Base-by-base conservation (phyloP, 2,329 filamentous ascomycete genomes). In the Colletotrichum chrysophilum region DNA sequence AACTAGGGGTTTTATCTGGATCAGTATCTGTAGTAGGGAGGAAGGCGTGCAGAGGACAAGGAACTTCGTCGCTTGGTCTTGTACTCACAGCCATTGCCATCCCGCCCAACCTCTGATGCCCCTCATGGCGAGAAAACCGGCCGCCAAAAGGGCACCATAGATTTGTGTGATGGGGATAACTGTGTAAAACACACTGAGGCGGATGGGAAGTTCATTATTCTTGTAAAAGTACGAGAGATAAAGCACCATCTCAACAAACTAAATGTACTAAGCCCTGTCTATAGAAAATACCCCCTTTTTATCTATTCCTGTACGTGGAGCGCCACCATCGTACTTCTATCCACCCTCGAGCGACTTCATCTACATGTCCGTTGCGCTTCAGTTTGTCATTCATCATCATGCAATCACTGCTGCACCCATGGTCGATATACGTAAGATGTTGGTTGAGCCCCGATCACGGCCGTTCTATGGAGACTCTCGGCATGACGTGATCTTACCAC, bases 151-250 rank as follows among this genome's bases (percentile, higher is more conserved):
- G 16, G 91, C 89, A 0, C 89, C 87, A 24, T 87, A 84, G 38
- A 88, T 83, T 78, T 81, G 79, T 4, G 84, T 83, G 30, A 87
- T 77, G 67, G 86, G 87, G n/a, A 88, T 82, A 2, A 86, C 87
- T 1, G 86, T 86, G 93, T 93, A 95, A 82, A 95, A 95, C 79
- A 88, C 92, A 56, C 91, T 91, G 5, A 95, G 86, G 0, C 94
- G 90, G 28, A 90, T 88, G 0, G 79, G 77, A 13, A 81, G 71
- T 66, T 81, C 79, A 4, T 71, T 76, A 16, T 75, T 74, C 55
- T 79, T 81, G 68, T 78, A 81, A 61, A 79, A 81, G 66, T 80
- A 81, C 5, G 77, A 79, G 21, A 81, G 66, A 65, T 94, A 94
- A 2, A 93, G 85, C 66, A 94, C 90, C 92, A 77, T 68, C 43